Evolutionary conservation across 2,329 filamentous ascomycete genomes (phyloP), one percentile per base, ranked within the genome.

Genomic region (Sclerotinia spermophila): DNA sequence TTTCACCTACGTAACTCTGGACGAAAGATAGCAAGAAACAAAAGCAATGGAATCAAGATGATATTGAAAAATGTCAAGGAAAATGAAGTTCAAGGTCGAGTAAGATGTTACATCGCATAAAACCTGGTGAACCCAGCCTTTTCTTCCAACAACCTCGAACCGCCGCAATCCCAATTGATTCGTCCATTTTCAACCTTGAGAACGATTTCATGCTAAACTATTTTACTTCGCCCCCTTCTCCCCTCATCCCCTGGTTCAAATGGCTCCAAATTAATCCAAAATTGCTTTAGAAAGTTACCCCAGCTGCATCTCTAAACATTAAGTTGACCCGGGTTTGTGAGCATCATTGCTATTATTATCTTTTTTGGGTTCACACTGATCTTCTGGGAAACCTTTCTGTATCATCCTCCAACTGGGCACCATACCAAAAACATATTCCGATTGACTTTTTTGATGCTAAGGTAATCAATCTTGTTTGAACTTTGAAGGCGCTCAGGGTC

Each of bases 331-430:
- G 59, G 59, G 51, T 58, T 66, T 66, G 48, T 53, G 68, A 66
- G 68, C 45, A 44, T 55, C 60, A 48, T 48, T 70, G 62, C 68
- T 70, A 70, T 70, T 70, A 70, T 66, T 70, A 70, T 70, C 68
- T 65, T 48, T 69, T 38, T 17, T 17, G 48, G 48, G 15, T 70
- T 58, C 48, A 38, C 48, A 53, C 30, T 19, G 38, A 42, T 67
- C 27, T 30, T 55, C 35, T 30, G 66, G 15, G 48, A 48, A 48
- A 24, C 42, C 7, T n/a, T 17, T 53, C 68, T 66, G 44, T 38
- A 53, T 51, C 40, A 56, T 56, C 45, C 45, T 66, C 33, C 61
- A n/a, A 40, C 61, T 40, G 45, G 45, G n/a, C 33, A 65, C 61
- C 61, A 65, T 53, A 51, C 45, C 45, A 65, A 51, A 51, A 65